Evolutionary conservation across 257 asterid genomes (phyloP).

Genomic region (Ajuga chamaepitys): DNA sequence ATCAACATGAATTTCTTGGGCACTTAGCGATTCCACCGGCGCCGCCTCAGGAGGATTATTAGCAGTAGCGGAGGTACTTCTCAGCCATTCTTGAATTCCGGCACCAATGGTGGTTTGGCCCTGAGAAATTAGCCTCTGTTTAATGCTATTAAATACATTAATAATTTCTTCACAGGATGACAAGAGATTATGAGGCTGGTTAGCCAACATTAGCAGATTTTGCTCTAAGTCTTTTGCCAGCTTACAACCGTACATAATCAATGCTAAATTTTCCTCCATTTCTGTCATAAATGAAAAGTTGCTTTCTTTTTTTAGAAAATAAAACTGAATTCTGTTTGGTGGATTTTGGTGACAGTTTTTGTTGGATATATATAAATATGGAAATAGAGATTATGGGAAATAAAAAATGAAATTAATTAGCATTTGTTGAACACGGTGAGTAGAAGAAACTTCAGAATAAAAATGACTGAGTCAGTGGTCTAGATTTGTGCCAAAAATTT

Average conservation of each 20-base stretch:
- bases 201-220: conserved; percentile 27
- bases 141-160: conserved; percentile 34
- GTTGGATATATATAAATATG: conserved; percentile 1
- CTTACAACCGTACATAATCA: conserved; percentile 42
- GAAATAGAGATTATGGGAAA: conserved; percentile 6
- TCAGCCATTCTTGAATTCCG: conserved; percentile 42
- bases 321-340: neutral
- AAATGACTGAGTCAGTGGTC: conserved; percentile 30
- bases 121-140: conserved; percentile 25
- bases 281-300: neutral
- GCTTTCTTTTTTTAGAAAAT: neutral
- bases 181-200: conserved; percentile 33
- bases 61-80: conserved; percentile 9
- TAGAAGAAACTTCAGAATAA: conserved; percentile 30
- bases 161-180: conserved; percentile 50
- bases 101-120: conserved; percentile 13
- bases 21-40: conserved; percentile 28
- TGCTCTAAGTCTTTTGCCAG: conserved; percentile 51
- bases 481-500: conserved; percentile 7
- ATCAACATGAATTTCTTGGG: conserved; percentile 11
- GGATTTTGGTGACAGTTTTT: conserved; percentile 1
- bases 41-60: neutral
- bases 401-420: conserved; percentile 40
- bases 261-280: conserved; percentile 48
- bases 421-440: conserved; percentile 43